Conservation (phyloP, 2,329 filamentous ascomycete genomes). For the Pyrenochaeta sp. region DNA sequence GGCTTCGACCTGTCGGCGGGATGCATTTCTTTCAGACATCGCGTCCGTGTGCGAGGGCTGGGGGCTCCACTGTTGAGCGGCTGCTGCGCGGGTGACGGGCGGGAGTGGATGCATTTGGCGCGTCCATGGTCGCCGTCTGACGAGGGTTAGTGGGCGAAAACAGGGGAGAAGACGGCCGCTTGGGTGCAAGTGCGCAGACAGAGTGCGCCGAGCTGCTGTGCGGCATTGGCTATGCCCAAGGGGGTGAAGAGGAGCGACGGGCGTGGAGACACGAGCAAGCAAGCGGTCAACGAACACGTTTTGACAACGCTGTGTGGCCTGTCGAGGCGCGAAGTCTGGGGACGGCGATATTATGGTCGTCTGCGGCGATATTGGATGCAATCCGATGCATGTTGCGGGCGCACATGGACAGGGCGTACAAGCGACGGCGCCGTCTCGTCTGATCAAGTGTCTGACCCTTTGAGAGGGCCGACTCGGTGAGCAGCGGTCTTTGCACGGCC, state of each 20-base stretch:
- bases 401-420: neutral
- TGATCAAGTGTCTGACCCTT: slow-evolving; percentile 1
- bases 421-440: neutral
- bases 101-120: neutral
- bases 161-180: slow-evolving; percentile 3
- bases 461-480: too few species aligned
- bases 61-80: neutral
- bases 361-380: slow-evolving; percentile 1
- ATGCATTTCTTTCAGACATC: too few species aligned
- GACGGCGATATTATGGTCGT: neutral
- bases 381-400: neutral
- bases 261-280: neutral
- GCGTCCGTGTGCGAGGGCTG: too few species aligned
- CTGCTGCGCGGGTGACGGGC: neutral
- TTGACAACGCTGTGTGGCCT: neutral
- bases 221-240: neutral
- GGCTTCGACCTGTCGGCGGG: too few species aligned
- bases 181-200: neutral
- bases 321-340: neutral
- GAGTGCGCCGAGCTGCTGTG: slow-evolving; percentile 1
- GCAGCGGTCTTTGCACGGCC: too few species aligned
- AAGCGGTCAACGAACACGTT: neutral
- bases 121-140: neutral
- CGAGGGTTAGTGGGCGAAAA: neutral
- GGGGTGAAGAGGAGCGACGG: neutral